Evolutionary conservation across 228 moss, liverwort and hornwort genomes (phyloP), one percentile per base, ranked within the genome.

Genomic region (Sphagnum magellanicum): DNA sequence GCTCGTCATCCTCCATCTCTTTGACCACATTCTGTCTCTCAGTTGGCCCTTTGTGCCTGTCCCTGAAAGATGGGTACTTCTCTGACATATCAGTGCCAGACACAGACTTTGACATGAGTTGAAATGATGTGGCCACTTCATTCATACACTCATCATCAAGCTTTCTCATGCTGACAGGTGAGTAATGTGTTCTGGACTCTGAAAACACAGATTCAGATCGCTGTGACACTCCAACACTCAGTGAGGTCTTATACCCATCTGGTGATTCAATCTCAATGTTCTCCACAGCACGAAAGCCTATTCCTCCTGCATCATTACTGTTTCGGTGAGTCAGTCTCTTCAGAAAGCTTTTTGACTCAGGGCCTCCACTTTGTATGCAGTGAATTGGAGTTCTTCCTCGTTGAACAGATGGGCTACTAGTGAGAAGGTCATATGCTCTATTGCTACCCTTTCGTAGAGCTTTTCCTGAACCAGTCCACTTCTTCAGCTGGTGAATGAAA

Each of bases 11-110:
- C 50, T 85, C 84, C 4, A 81, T 76, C 73, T 72, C 81, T 67
- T 88, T 88, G 59, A 76, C 69, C 9, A 53, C 72, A 62, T 72
- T 80, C 76, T 79, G 79, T 52, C 80, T 77, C 65, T 83, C 76
- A 6, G 87, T 70, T 12, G 90, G 90, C 47, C 83, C 84, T 57
- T 88, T 93, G 60, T 93, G 88, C 70, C 88, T 81, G 48, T 92
- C 92, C 73, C 90, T 92, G 63, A 90, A 90, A 6, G 90, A 86
- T 51, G 92, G 92, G 63, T 90, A 90, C 63, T 88, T 88, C 59
- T 83, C 90, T 75, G 52, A 52, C 52, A 67, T 17, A 52, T 81
- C 81, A 4, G 80, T 75, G 46, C 83, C 70, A 17, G 77, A 74
- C 8, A 81, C 87, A 68, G 83, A 80, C 50, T 87, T 87, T 8